phyloP scores from a whole-genome alignment of 495 filamentous ascomycete species.

The Elaphomyces granulatus region DNA sequence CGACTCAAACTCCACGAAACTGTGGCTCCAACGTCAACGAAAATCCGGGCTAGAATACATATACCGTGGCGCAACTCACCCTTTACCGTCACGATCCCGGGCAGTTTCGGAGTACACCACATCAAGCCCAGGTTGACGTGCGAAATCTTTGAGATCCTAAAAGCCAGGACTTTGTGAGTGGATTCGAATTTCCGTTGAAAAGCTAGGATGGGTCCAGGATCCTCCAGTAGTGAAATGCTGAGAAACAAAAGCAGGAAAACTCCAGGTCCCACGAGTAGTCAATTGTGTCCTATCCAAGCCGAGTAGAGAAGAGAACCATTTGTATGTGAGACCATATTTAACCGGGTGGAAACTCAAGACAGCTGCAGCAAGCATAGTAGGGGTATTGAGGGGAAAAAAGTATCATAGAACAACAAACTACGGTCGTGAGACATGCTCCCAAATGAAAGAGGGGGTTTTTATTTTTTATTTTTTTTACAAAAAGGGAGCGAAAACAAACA shows the following conservation, averaged over 20 bases:
- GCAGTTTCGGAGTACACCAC: conserved; percentile 96
- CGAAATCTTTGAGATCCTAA: conserved; percentile 99
- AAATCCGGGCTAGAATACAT: conserved; percentile 1
- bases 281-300: no score
- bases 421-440: no score
- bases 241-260: conserved; percentile 1
- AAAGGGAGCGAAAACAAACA: no score
- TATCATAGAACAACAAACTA: no score
- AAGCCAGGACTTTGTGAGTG: conserved; percentile 27
- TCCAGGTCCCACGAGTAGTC: not conserved
- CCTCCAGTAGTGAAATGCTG: not conserved
- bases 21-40: conserved; percentile 21
- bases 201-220: not conserved
- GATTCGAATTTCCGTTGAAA: conserved; percentile 1
- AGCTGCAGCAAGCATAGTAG: no score
- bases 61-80: conserved; percentile 43
- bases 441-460: no score
- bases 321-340: no score
- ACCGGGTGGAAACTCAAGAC: no score
- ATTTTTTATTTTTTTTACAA: no score
- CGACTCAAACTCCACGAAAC: conserved; percentile 97
- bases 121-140: conserved; percentile 88
- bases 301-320: no score
- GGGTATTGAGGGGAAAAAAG: no score
- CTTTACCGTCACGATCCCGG: conserved; percentile 83